Evolutionary conservation across 495 filamentous ascomycete genomes (phyloP).

Genomic region (Xylaria nigripes): DNA sequence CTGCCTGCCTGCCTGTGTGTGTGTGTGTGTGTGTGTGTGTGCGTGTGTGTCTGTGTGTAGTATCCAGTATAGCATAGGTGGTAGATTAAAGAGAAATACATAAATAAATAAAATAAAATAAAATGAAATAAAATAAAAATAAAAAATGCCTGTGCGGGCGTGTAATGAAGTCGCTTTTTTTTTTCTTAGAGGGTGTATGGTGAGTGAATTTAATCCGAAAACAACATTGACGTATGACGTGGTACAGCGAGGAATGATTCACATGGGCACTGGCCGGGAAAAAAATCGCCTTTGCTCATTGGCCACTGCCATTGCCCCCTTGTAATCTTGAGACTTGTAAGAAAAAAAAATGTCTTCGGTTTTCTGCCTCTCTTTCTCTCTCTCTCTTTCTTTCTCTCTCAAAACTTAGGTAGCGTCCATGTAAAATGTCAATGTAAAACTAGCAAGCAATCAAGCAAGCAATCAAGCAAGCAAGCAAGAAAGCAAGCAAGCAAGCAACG

Average conservation of each 20-base stretch:
- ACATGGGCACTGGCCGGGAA: background rate
- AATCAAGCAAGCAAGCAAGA: background rate
- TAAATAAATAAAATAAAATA: too few relatives aligned
- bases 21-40: too few relatives aligned
- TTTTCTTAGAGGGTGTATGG: background rate
- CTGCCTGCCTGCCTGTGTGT: too few relatives aligned
- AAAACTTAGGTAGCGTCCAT: background rate
- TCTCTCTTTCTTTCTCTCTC: background rate
- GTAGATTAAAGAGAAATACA: too few relatives aligned
- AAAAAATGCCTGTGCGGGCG: background rate
- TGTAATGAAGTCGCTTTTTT: background rate
- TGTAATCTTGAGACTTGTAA: background rate
- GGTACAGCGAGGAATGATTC: constrained; percentile 3
- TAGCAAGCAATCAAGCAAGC: background rate
- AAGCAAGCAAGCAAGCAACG: background rate
- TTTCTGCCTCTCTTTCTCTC: too few relatives aligned
- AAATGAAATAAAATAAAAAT: too few relatives aligned
- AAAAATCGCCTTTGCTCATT: background rate
- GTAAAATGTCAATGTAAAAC: background rate
- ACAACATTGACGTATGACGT: constrained; percentile 8
- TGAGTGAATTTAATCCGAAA: background rate
- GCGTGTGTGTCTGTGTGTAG: too few relatives aligned
- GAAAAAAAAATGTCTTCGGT: too few relatives aligned
- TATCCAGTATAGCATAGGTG: too few relatives aligned
- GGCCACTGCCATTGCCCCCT: background rate